Percentiles rank a stretch among this genome's conserved stretches.
These are phyloP conservation scores for Fragosphaeria purpurea DNA, from an alignment of 2,329 filamentous ascomycete genomes.

Conservation along the genomic window DNA sequence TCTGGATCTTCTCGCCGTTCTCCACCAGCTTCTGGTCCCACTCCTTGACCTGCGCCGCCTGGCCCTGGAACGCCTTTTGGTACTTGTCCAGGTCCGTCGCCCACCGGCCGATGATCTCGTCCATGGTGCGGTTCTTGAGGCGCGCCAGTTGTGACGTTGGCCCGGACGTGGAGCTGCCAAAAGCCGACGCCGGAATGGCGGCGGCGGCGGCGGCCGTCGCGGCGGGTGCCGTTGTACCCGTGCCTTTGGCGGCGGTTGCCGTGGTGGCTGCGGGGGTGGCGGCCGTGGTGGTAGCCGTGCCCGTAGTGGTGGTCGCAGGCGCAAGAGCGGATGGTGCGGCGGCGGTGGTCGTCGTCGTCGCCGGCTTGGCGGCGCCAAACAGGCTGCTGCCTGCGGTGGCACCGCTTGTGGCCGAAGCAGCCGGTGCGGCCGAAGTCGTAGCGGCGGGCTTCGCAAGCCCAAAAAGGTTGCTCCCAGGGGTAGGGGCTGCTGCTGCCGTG, in stretches of 20 bases:
- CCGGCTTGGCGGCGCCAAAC: constrained; percentile 10
- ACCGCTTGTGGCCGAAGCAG: constrained; percentile 7
- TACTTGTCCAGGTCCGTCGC: constrained; percentile 91
- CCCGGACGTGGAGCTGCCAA: constrained; percentile 68
- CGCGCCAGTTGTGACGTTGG: constrained; percentile 78
- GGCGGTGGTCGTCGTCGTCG: constrained; percentile 18
- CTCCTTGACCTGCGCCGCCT: constrained; percentile 73
- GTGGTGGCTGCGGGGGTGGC: constrained; percentile 12
- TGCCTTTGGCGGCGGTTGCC: constrained; percentile 1
- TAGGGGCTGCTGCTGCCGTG: not conserved
- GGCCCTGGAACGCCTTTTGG: constrained; percentile 89
- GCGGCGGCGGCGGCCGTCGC: constrained; percentile 2
- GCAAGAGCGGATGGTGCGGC: constrained; percentile 25
- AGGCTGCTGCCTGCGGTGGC: constrained; percentile 10
- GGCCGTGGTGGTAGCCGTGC: constrained; percentile 18
- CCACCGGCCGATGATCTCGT: constrained; percentile 96
- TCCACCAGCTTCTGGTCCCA: constrained; percentile 93
- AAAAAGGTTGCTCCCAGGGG: constrained; percentile 8
- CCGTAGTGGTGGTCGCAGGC: constrained; percentile 6
- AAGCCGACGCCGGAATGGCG: constrained; percentile 20
- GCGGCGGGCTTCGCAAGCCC: constrained; percentile 16
- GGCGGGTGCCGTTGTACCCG: not conserved
- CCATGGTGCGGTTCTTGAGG: constrained; percentile 97
- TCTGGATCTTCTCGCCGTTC: constrained; percentile 90
- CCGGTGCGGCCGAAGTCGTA: constrained; percentile 11